phyloP scores from a whole-genome alignment of 306 rosid species.

The Hippophae gyantsensis region DNA sequence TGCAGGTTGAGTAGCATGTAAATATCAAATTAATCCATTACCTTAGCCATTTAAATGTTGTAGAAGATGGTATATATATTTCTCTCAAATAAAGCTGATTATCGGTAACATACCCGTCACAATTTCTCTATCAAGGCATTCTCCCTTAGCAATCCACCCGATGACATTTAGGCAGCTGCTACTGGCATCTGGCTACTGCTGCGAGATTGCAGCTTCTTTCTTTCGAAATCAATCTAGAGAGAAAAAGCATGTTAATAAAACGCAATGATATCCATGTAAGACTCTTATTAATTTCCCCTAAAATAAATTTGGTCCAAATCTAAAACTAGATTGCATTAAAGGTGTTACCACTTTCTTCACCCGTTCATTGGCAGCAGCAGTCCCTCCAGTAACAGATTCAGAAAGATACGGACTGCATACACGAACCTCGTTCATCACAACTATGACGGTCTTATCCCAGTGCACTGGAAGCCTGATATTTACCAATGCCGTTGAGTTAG shows the following conservation, averaged over 20 bases:
- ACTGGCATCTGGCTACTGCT: conserved; percentile 53
- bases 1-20: conserved; percentile 11
- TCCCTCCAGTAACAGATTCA: conserved; percentile 89
- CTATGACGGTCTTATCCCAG: conserved; percentile 93
- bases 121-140: conserved; percentile 15
- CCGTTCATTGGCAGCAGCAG: conserved; percentile 93
- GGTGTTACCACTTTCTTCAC: conserved; percentile 92
- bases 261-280: too few relatives aligned
- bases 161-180: conserved; percentile 22
- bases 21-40: conserved; percentile 27
- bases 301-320: neutral
- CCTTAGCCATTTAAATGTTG: conserved; percentile 32
- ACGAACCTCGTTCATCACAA: conserved; percentile 93
- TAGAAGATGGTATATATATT: conserved; percentile 16
- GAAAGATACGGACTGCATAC: conserved; percentile 84
- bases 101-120: conserved; percentile 30
- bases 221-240: conserved; percentile 68
- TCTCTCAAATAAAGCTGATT: conserved; percentile 23
- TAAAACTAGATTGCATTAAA: conserved; percentile 9
- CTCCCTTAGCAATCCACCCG: conserved; percentile 18
- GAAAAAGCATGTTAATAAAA: conserved; percentile 7
- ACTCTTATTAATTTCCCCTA: neutral
- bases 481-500: conserved; percentile 12
- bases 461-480: conserved; percentile 88
- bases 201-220: conserved; percentile 79